Evolutionary conservation across 768 basidiomycete genomes (phyloP), one percentile per base, ranked within the genome.

Genomic region (Lyophyllum decastes): DNA sequence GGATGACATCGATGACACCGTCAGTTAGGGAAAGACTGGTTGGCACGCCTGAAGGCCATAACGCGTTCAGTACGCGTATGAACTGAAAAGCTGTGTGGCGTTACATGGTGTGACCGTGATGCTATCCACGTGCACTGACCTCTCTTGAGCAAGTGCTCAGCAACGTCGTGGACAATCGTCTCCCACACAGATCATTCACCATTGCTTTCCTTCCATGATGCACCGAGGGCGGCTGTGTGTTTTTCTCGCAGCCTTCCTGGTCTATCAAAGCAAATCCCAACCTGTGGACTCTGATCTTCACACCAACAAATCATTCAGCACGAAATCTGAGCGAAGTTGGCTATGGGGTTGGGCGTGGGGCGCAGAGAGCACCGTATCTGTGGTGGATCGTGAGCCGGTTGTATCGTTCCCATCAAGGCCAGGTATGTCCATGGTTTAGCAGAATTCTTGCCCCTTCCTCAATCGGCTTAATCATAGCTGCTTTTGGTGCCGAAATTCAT

Each of bases 371-470:
- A 79, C 84, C 25, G 89, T 92, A 57, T 87, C 90, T 24, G 77
- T 93, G 59, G 86, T 93, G 35, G 91, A 93, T 73, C 84, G 85
- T 57, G 78, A 83, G 4, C 91, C 91, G 0, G 76, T 85, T 0
- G 75, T 93, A 56, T 83, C 82, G 2, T 94, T 90, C 68, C 76
- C 78, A 48, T 89, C 92, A 6, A 80, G 90, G 49, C 82, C 82
- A 71, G 82, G 82, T 82, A 60, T 33, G 62, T 65, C 0, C 2
- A 27, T 25, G 10, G 46, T 22, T 21, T 22, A 56, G 56, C n/a
- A 58, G 40, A 27, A 45, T 41, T 46, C n/a, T 10, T 48, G 27
- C 17, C 14, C 24, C 45, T 22, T 33, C 44, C 30, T 44, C 22
- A 47, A 41, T 10, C 30, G 54, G 50, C 43, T 41, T 27, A 53